A percentile compares a stretch with the other conserved stretches of the same genome.
phyloP scores from a whole-genome alignment of 2,329 filamentous ascomycete genomes.

The Elsinoe ampelina region DNA sequence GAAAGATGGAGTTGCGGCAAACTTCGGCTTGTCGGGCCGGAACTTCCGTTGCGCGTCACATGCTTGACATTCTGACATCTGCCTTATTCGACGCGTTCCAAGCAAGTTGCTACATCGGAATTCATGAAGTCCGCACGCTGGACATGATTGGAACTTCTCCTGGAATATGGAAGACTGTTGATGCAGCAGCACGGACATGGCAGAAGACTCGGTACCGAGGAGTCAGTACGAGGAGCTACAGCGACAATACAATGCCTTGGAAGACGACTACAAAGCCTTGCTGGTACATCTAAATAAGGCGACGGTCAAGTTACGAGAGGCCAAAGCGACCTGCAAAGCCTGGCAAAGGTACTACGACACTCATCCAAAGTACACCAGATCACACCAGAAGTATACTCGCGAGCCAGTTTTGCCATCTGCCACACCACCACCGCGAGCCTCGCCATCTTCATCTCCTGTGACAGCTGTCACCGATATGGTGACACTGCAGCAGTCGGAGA shows the following conservation, averaged over 20 bases:
- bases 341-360: conserved; percentile 31
- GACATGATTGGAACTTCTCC: too few species aligned
- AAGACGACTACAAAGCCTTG: conserved; percentile 7
- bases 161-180: not conserved
- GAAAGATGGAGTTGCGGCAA: too few species aligned
- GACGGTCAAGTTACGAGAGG: conserved; percentile 10
- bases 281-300: conserved; percentile 13
- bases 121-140: too few species aligned
- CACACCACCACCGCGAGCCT: too few species aligned
- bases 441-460: too few species aligned
- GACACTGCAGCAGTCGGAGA: too few species aligned
- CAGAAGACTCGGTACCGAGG: not conserved
- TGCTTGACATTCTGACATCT: not conserved
- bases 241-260: conserved; percentile 8
- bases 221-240: conserved; percentile 8
- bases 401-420: too few species aligned
- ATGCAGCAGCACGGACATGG: too few species aligned
- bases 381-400: conserved; percentile 4
- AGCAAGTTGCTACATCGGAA: too few species aligned
- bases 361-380: conserved; percentile 20
- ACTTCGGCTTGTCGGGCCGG: too few species aligned
- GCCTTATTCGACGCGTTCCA: not conserved
- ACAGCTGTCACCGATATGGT: too few species aligned
- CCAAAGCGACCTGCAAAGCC: conserved; percentile 14
- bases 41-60: too few species aligned